Evolutionary conservation across 768 basidiomycete species (phyloP).

Genomic region (Cystoderma amianthinum): DNA sequence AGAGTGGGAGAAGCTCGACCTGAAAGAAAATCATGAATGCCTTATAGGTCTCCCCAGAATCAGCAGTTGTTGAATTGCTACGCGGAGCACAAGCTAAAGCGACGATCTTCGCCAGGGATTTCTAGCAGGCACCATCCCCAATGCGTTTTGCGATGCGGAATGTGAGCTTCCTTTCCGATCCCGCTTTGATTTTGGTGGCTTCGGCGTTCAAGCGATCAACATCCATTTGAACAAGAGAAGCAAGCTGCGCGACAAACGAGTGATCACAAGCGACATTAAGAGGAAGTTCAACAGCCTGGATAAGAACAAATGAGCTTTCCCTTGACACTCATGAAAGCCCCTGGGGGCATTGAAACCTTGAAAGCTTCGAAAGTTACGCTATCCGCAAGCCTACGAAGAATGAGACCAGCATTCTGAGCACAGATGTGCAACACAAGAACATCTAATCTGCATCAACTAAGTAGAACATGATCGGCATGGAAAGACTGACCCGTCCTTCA

Average conservation of each 20-base stretch:
- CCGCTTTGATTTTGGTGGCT: constrained; percentile 29
- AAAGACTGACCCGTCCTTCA: too few relatives aligned
- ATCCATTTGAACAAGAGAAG: too few relatives aligned
- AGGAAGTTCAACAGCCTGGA: constrained; percentile 35
- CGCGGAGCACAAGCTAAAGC: constrained; percentile 42
- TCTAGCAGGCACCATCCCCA: constrained; percentile 35
- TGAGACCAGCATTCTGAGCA: constrained; percentile 41
- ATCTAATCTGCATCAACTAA: too few relatives aligned
- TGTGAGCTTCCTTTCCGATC: constrained; percentile 19
- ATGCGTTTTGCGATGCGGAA: constrained; percentile 33
- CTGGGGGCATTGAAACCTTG: constrained; percentile 30
- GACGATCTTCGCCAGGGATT: constrained; percentile 44
- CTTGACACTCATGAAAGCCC: constrained; percentile 23
- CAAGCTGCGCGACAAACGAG: constrained; percentile 25
- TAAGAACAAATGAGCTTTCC: constrained; percentile 39
- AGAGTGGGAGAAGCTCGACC: too few relatives aligned
- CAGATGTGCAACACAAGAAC: too few relatives aligned
- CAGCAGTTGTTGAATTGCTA: constrained; percentile 31
- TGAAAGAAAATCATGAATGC: too few relatives aligned
- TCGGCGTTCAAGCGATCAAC: constrained; percentile 26
- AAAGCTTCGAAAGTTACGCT: constrained; percentile 47
- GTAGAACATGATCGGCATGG: too few relatives aligned
- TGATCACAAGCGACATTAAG: constrained; percentile 16
- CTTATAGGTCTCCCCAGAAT: constrained; percentile 8
- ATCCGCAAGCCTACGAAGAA: constrained; percentile 31